Base-by-base conservation (phyloP, 345 rosid species). In the Populus pruinosa region DNA sequence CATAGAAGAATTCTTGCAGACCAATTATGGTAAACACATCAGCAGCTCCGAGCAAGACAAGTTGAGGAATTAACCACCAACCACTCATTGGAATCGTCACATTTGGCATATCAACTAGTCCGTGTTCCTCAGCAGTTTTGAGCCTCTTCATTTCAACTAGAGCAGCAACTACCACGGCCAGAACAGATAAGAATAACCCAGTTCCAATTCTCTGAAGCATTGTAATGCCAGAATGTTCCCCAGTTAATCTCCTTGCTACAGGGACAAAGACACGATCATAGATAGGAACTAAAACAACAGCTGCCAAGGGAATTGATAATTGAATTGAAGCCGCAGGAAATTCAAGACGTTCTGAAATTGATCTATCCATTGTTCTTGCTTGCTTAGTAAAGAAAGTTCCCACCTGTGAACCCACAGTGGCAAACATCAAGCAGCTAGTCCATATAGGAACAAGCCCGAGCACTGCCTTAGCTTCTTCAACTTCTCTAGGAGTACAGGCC, bases 351-450 rank as follows among this genome's bases (percentile, higher is more conserved):
- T 41, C 59, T 38, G 74, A 73, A 27, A 81, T 56, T 56, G 70
- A 43, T 72, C 80, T 81, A 44, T 81, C 70, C 83, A 81, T 59
- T 1, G 83, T 77, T 4, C 70, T 61, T 36, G 77, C 83, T 67
- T 76, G 83, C 68, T 68, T 81, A 1, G 80, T 81, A 72, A 76
- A 81, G 74, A 81, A 67, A 72, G 80, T 81, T n/a, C 74, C 29
- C 36, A 80, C 56, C 59, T 81, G 80, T 35, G 80, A 70, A 72
- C 25, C 43, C 23, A 35, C 70, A 31, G 67, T 64, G 8, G 77
- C 80, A 67, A 72, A 71, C 14, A 55, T 70, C 77, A 81, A 27
- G 33, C 83, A 49, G 20, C 77, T 66, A 6, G 11, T 18, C 83
- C 83, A 81, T 77, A 76, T 81, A 23, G 83, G 83, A 43, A 39